Evolutionary conservation across 108 stramenopile species (phyloP).

Genomic region (Cyclotella atomus): DNA sequence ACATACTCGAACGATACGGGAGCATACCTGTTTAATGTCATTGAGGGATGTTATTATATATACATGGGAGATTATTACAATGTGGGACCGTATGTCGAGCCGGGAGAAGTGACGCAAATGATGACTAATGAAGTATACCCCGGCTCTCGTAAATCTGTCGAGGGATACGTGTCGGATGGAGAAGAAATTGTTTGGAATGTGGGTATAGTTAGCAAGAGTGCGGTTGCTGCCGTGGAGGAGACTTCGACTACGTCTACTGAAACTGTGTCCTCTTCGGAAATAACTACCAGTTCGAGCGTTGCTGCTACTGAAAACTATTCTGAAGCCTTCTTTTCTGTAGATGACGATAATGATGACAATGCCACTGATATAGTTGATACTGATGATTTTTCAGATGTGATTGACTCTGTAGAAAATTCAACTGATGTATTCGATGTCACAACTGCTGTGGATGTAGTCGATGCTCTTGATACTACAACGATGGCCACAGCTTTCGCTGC

Average conservation of each 20-base stretch:
- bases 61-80: neutral
- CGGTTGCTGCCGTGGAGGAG: neutral
- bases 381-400: neutral
- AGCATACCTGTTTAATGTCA: neutral
- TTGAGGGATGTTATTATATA: neutral
- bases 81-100: neutral
- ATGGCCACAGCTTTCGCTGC: neutral
- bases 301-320: neutral
- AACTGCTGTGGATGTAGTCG: neutral
- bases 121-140: neutral
- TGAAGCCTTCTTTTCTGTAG: neutral
- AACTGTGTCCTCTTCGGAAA: neutral
- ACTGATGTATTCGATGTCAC: neutral
- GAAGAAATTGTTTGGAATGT: constrained; percentile 4
- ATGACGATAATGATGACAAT: neutral
- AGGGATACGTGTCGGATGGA: neutral
- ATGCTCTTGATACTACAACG: neutral
- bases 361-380: neutral
- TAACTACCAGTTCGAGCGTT: neutral
- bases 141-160: neutral
- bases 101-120: neutral
- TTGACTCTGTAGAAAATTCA: neutral
- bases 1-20: neutral
- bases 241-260: neutral
- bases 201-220: neutral